Conservation (phyloP, 139 green algal genomes). For the Spirogloea muscicola region DNA sequence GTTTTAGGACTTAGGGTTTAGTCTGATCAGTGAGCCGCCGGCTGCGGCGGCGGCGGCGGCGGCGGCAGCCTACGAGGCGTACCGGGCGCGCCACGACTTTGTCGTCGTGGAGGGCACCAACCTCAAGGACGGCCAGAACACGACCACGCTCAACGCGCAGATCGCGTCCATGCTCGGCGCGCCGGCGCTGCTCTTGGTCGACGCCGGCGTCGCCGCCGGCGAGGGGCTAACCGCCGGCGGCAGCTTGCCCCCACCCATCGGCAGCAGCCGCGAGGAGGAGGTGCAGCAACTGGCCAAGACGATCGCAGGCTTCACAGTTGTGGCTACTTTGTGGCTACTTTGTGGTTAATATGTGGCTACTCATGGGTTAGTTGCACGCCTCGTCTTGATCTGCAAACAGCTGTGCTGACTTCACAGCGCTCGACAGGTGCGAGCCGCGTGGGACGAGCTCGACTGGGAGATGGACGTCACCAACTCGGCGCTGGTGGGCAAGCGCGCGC, state of each 20-base stretch:
- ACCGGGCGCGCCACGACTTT: slow-evolving; percentile 41
- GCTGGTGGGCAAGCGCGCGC: background rate
- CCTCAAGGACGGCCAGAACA: slow-evolving; percentile 33
- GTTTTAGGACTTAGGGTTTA: no score
- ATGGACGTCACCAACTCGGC: slow-evolving; percentile 22
- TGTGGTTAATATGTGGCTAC: no score
- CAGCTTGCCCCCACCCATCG: background rate
- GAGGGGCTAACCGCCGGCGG: background rate
- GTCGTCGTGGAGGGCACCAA: slow-evolving; percentile 41
- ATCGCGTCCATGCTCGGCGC: slow-evolving; percentile 27
- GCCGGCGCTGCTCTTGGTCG: slow-evolving; percentile 26
- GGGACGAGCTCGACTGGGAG: slow-evolving; percentile 25
- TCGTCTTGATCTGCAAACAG: background rate
- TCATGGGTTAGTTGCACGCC: no score
- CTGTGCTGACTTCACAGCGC: background rate
- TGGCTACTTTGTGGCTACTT: no score
- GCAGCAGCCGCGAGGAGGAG: background rate
- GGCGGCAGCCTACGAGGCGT: slow-evolving; percentile 43
- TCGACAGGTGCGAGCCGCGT: background rate
- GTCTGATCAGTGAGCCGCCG: no score
- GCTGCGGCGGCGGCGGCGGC: no score
- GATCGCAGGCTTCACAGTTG: background rate
- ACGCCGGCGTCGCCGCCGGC: slow-evolving; percentile 12
- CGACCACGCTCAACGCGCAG: slow-evolving; percentile 19
- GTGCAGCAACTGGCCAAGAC: background rate